A percentile compares a stretch with the other conserved stretches of the same genome.
Evolutionary conservation across 257 asterid genomes (phyloP).

Genomic region (Leptodermis oblonga): DNA sequence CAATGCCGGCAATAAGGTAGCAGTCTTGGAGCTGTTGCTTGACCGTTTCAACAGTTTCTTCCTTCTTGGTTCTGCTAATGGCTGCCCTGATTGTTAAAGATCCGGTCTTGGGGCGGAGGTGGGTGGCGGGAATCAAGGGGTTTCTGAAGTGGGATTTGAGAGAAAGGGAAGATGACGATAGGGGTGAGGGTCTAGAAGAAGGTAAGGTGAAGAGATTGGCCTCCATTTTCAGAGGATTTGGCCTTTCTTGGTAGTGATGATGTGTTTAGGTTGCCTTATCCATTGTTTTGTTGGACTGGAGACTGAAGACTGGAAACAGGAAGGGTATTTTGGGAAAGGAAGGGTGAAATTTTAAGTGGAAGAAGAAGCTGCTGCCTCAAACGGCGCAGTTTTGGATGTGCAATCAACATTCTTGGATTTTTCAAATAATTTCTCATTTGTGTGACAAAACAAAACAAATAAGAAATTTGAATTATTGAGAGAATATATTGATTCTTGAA

Average conservation of each 20-base stretch:
- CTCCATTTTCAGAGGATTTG: conserved; percentile 43
- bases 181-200: conserved; percentile 25
- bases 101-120: conserved; percentile 23
- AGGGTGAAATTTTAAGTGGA: background rate
- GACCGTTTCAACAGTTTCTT: conserved; percentile 77
- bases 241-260: background rate
- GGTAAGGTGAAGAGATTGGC: conserved; percentile 56
- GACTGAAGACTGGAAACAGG: background rate
- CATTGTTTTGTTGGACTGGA: conserved; percentile 4
- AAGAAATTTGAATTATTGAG: too few species aligned
- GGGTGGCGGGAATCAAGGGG: conserved; percentile 34
- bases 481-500: too few species aligned
- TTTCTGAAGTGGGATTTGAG: conserved; percentile 65
- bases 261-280: conserved; percentile 15
- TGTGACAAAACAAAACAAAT: too few species aligned
- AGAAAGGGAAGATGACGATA: conserved; percentile 29
- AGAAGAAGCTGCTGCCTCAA: background rate
- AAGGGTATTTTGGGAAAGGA: background rate
- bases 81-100: conserved; percentile 56
- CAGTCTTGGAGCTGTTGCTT: conserved; percentile 66
- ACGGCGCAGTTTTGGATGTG: background rate
- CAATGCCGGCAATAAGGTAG: conserved; percentile 76
- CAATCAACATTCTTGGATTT: too few species aligned
- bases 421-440: too few species aligned
- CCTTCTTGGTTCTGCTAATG: conserved; percentile 83